A percentile compares a stretch with the other conserved stretches of the same genome.
phyloP scores from a whole-genome alignment of 225 moss, liverwort and hornwort genomes.

The Pleurozium schreberi region DNA sequence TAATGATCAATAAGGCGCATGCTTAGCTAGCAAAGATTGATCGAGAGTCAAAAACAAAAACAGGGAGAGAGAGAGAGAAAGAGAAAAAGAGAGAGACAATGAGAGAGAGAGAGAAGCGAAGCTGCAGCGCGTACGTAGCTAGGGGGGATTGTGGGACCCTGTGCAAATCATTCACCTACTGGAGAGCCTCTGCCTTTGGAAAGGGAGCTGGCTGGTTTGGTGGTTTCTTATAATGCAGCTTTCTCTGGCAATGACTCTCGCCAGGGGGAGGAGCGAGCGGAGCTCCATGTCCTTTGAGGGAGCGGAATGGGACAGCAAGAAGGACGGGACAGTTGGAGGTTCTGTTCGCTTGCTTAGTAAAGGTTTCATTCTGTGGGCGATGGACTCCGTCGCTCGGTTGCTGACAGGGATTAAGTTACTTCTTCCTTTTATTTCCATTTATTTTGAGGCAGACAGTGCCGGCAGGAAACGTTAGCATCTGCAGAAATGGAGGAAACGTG shows the following conservation, averaged over 20 bases:
- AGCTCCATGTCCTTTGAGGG: background rate
- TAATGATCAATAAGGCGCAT: background rate
- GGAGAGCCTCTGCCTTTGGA: background rate
- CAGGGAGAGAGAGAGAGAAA: background rate
- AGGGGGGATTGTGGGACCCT: background rate
- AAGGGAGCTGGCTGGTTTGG: background rate
- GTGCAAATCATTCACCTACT: slow-evolving; percentile 26
- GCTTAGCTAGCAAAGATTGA: background rate
- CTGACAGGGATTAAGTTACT: too few species aligned
- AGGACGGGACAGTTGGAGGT: background rate
- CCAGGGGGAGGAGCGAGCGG: background rate
- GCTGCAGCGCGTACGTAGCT: background rate
- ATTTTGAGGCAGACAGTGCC: background rate
- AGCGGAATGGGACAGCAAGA: background rate
- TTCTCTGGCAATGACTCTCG: background rate
- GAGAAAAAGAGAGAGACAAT: background rate
- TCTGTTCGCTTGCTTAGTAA: background rate
- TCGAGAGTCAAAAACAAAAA: too few species aligned
- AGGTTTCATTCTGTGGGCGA: background rate
- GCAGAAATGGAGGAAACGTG: background rate
- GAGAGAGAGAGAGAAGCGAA: too few species aligned
- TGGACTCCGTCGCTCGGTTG: background rate
- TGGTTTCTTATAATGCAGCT: background rate
- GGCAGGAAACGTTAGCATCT: background rate
- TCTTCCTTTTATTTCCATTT: too few species aligned